A percentile compares a stretch with the other conserved stretches of the same genome.
Evolutionary conservation across 108 stramenopile genomes (phyloP).

Genomic region (Poteriospumella lacustris): DNA sequence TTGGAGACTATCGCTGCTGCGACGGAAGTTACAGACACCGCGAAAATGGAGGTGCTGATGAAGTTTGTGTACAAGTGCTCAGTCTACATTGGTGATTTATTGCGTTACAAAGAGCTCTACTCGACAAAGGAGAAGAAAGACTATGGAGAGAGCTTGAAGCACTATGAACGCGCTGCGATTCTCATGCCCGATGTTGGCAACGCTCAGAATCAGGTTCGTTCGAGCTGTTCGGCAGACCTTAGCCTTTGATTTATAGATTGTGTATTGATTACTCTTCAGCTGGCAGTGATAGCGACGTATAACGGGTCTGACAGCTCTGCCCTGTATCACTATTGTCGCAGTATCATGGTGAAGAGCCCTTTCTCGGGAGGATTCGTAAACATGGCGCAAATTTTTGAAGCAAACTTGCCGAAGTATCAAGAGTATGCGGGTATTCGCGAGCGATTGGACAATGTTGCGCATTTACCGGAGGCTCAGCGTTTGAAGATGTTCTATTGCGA

Average conservation of each 20-base stretch:
- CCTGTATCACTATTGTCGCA: constrained; percentile 1
- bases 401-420: background rate
- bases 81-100: background rate
- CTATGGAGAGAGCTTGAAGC: background rate
- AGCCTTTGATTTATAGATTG: too few species aligned
- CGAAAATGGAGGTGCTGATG: background rate
- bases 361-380: background rate
- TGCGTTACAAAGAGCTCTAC: background rate
- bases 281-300: constrained; percentile 15
- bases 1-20: background rate
- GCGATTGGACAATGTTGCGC: background rate
- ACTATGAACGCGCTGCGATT: background rate
- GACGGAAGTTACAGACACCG: background rate
- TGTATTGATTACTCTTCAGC: background rate
- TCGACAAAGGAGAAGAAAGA: background rate
- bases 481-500: background rate
- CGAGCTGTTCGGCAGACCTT: too few species aligned
- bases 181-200: background rate
- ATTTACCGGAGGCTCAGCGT: background rate
- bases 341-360: background rate
- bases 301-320: background rate
- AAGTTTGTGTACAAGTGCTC: background rate
- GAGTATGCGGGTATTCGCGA: background rate
- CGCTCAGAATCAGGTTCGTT: constrained; percentile 7
- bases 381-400: background rate